These are phyloP conservation scores for Yamagishiella unicocca DNA, from an alignment of 139 green algal species.

Conservation along the genomic window DNA sequence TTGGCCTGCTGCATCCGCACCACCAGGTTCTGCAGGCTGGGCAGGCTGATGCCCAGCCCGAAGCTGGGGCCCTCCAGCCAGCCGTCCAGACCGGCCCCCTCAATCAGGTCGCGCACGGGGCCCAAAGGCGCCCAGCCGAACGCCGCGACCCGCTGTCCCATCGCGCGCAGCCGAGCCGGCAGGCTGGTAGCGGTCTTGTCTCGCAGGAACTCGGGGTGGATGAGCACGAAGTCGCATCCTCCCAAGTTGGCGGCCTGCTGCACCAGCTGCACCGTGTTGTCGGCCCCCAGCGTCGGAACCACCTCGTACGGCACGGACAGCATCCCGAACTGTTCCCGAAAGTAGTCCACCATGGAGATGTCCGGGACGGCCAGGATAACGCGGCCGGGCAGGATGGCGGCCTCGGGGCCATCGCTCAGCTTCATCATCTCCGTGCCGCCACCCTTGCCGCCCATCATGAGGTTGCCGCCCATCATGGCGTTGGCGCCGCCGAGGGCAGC, in stretches of 20 bases:
- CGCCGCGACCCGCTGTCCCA: conserved; percentile 48
- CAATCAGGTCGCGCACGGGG: conserved; percentile 60
- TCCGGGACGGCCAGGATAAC: conserved; percentile 65
- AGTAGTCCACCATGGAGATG: conserved; percentile 65
- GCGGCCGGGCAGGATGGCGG: conserved; percentile 46
- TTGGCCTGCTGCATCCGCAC: conserved; percentile 53
- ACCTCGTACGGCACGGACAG: conserved; percentile 62
- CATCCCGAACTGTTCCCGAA: conserved; percentile 60
- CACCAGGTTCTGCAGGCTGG: conserved; percentile 44
- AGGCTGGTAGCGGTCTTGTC: conserved; percentile 39
- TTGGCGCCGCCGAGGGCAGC: neutral
- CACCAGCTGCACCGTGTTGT: conserved; percentile 56
- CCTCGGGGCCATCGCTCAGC: conserved; percentile 10
- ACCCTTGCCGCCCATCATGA: no score
- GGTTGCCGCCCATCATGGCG: no score
- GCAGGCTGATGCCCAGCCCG: conserved; percentile 41
- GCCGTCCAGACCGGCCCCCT: conserved; percentile 56
- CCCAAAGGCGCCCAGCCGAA: conserved; percentile 60
- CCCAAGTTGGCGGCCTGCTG: conserved; percentile 59
- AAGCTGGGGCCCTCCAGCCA: conserved; percentile 66
- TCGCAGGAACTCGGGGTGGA: conserved; percentile 67
- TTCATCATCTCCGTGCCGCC: neutral
- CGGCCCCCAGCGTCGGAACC: conserved; percentile 56
- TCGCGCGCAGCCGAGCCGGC: conserved; percentile 24
- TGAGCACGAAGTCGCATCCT: conserved; percentile 65